Conservation (phyloP, 108 stramenopile species). For the Cyclostephanos invisitatus region DNA sequence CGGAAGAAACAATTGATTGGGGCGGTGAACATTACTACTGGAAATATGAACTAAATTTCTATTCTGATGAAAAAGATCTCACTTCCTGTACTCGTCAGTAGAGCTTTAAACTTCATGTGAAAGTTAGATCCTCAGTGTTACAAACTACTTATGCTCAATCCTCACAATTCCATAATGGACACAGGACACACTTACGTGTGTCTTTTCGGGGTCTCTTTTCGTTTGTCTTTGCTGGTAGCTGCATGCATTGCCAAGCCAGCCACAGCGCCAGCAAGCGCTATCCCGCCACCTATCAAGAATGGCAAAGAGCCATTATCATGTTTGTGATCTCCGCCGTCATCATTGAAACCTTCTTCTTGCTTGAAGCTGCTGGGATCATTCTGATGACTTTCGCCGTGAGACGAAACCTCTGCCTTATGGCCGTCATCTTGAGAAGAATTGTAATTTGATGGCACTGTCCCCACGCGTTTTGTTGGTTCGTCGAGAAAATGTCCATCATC, state of each 20-base stretch:
- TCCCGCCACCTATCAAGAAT: constrained; percentile 30
- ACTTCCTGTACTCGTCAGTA: too few relatives aligned
- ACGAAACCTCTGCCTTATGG: neutral
- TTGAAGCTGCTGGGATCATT: neutral
- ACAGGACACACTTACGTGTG: neutral
- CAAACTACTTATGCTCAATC: too few relatives aligned
- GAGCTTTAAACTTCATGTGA: neutral
- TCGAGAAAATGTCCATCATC: too few relatives aligned
- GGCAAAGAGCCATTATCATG: constrained; percentile 7
- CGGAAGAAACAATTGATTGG: constrained; percentile 24
- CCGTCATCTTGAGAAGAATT: neutral
- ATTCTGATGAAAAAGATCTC: neutral
- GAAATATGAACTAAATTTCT: neutral
- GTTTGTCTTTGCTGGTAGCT: constrained; percentile 15
- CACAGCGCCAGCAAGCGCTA: constrained; percentile 29
- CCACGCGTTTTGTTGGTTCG: neutral
- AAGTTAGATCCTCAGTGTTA: neutral
- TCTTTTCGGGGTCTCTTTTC: constrained; percentile 2
- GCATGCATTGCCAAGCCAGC: constrained; percentile 19
- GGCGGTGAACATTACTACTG: constrained; percentile 6
- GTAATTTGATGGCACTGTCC: neutral
- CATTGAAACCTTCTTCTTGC: neutral
- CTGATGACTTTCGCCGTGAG: neutral
- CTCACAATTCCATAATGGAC: too few relatives aligned
- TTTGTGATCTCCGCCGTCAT: neutral